Evolutionary conservation across 208 protist genomes (phyloP), one percentile per base, ranked within the genome.

Genomic region (Herpetomonas muscarum): DNA sequence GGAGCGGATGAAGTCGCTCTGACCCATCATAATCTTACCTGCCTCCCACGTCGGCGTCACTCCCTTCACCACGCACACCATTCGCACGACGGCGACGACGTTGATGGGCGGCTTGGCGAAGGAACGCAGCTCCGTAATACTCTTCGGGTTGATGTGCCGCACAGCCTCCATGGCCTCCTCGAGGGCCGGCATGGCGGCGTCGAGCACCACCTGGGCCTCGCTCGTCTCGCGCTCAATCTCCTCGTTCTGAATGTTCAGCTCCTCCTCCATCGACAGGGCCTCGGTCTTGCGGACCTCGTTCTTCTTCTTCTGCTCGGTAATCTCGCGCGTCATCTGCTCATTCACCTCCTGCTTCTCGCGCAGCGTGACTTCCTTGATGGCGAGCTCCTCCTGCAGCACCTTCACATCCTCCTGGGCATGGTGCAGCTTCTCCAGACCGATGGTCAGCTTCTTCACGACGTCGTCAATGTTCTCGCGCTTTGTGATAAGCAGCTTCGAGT

Each of bases 91-190:
- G n/a, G 90, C 86, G 45, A 97, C 78, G 15, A 99, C 94, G 61
- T 79, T 96, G 12, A 74, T 70, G 12, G 94, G 75, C 50, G 98
- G 98, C 62, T 97, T 98, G 3, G 92, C 93, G 64, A 99, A 99
- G 12, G 97, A 94, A 24, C 94, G 84, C 26, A 99, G 85, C 77
- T 99, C 97, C 22, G 87, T 97, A 61, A 99, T 98, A 61, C 97
- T 97, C 57, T 96, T 92, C 30, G 88, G 85, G 52, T 96, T 80
- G 31, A 99, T 87, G 68, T 97, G 90, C 25, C 95, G 71, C 12
- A 99, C 92, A 2, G 98, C 97, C 59, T 98, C 81, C 58, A 93
- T 94, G n/a, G 98, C 98, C 49, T 90, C 87, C 45, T 93, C 85
- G 34, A 97, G 95, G 36, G 94, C 97, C 25, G 98, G 98, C 85